These are phyloP conservation scores for Lichenothelia convexa DNA, from an alignment of 495 filamentous ascomycete species.

Conservation along the genomic window DNA sequence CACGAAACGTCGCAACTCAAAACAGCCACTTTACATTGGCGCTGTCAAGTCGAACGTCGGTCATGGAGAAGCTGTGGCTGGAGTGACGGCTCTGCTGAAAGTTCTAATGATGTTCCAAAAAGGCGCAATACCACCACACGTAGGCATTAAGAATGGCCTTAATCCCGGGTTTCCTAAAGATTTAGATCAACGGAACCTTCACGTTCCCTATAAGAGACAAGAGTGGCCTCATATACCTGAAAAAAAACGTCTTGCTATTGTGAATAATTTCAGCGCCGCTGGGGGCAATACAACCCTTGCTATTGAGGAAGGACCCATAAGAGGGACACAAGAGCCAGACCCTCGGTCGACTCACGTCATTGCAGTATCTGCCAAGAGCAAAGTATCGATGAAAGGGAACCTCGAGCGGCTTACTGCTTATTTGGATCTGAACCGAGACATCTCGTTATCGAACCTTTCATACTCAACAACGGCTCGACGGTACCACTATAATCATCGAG, in stretches of 20 bases:
- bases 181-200: slow-evolving; percentile 14
- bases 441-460: slow-evolving; percentile 18
- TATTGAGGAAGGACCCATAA: slow-evolving; percentile 22
- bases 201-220: slow-evolving; percentile 12
- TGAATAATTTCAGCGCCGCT: slow-evolving; percentile 18
- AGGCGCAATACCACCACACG: slow-evolving; percentile 20
- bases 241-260: slow-evolving; percentile 5
- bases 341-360: slow-evolving; percentile 16
- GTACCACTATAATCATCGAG: slow-evolving; percentile 8
- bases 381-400: slow-evolving; percentile 20
- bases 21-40: slow-evolving; percentile 13
- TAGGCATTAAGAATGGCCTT: slow-evolving; percentile 22
- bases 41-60: slow-evolving; percentile 19
- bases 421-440: slow-evolving; percentile 15
- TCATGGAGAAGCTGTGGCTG: slow-evolving; percentile 19
- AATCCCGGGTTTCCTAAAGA: slow-evolving; percentile 23
- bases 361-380: slow-evolving; percentile 21
- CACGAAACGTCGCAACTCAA: not conserved
- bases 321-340: slow-evolving; percentile 8
- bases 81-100: slow-evolving; percentile 20
- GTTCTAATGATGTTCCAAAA: slow-evolving; percentile 21
- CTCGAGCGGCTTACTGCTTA: slow-evolving; percentile 17
- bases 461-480: slow-evolving; percentile 22
- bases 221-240: not conserved
- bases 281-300: slow-evolving; percentile 17